phyloP scores from a whole-genome alignment of 768 basidiomycete genomes.

The Collybia mongolica region DNA sequence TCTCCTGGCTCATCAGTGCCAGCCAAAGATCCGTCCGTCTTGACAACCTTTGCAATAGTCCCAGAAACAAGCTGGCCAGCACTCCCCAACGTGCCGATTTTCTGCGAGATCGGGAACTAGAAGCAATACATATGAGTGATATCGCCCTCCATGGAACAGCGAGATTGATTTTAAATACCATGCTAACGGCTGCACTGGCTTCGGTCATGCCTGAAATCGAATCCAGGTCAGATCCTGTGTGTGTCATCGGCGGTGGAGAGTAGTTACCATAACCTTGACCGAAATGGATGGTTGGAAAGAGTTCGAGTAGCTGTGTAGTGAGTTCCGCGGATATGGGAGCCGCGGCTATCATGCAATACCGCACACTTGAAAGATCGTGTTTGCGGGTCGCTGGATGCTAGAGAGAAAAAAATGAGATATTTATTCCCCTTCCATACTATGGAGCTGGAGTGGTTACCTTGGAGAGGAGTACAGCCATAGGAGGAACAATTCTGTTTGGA shows the following conservation, averaged over 20 bases:
- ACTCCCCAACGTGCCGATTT: constrained; percentile 54
- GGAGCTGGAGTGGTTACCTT: constrained; percentile 33
- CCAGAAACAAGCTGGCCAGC: constrained; percentile 60
- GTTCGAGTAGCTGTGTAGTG: constrained; percentile 42
- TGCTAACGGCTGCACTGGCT: constrained; percentile 47
- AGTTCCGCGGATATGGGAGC: constrained; percentile 58
- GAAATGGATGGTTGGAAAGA: constrained; percentile 52
- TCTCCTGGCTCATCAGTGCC: constrained; percentile 60
- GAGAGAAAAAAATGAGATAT: background rate
- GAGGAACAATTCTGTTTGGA: constrained; percentile 60
- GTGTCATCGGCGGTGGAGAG: no score
- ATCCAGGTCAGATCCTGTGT: no score
- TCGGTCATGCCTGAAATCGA: constrained; percentile 67
- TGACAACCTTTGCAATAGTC: constrained; percentile 52
- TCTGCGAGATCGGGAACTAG: constrained; percentile 44
- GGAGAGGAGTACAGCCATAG: constrained; percentile 54
- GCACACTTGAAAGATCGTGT: constrained; percentile 44
- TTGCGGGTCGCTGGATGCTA: constrained; percentile 53
- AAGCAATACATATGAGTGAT: no score
- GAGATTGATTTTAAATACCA: no score
- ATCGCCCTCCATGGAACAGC: no score
- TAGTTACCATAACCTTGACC: constrained; percentile 66
- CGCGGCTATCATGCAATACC: constrained; percentile 53
- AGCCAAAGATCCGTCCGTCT: constrained; percentile 54
- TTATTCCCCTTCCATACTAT: no score